Evolutionary conservation across 805 yeast genomes (phyloP), one percentile per base, ranked within the genome.

Genomic region (Nakazawaea ambrosiae): DNA sequence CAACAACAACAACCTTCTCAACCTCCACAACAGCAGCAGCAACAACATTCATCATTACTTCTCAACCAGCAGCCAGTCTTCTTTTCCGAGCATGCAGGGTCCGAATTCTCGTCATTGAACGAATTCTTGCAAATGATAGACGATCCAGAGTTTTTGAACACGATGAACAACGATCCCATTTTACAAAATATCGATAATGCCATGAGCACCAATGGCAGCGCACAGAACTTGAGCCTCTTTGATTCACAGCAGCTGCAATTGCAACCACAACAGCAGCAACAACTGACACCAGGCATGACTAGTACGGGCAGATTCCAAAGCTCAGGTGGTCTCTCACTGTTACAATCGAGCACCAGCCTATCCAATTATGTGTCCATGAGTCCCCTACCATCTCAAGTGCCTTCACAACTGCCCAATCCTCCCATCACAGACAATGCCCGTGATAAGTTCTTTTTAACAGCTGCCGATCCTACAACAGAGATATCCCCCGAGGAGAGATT

Each of bases 401-500:
- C 16, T 18, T 11, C 16, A 11, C 32, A 12, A 20, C 2, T 20
- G 8, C 25, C 40, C 24, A 23, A 39, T 2, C 60, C 65, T 4
- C 49, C 50, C 27, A 66, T 75, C 4, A 73, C 80, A 0, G 90
- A 84, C 39, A 78, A 92, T 2, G 95, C 96, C 1, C 71, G 87
- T 45, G 97, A 89, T 54, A 88, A 88, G 57, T 90, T 90, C 60
- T 89, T 90, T 62, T 62, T 90, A 34, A 90, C 97, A 0, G 97
- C 97, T 0, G 97, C 97, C 0, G 97, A 90, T 55, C 97, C 97
- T 4, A 84, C 96, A 0, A 86, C 90, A 2, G 96, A 87, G 46
- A 81, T 84, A 26, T 84, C 95, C 0, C 96, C 97, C 0, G 97
- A 89, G 53, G 97, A 88, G 53, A 70, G 97, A 43, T 66, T 90